phyloP scores from a whole-genome alignment of 1,139 yeast species.

The Pichia sp. region DNA sequence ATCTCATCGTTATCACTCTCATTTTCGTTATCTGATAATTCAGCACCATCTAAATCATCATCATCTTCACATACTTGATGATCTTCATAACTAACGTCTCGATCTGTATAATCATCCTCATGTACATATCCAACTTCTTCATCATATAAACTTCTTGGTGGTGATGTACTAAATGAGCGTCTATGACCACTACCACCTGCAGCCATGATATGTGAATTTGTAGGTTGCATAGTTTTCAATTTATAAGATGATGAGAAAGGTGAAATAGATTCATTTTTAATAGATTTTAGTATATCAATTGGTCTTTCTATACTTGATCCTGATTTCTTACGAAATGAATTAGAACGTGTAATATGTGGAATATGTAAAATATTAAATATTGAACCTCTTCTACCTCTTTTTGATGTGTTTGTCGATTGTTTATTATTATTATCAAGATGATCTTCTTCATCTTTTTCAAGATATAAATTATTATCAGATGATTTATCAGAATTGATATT shows the following conservation, averaged over 20 bases:
- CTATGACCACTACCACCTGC: constrained; percentile 6
- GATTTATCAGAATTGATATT: too few species aligned
- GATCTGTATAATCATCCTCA: constrained; percentile 2
- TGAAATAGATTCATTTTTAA: neutral
- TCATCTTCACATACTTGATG: neutral
- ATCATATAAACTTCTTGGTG: constrained; percentile 1
- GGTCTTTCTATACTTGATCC: neutral
- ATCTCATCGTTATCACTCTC: neutral
- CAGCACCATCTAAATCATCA: neutral
- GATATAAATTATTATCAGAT: too few species aligned
- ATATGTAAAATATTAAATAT: neutral
- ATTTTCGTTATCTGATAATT: neutral
- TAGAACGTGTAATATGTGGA: neutral
- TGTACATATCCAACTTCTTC: constrained; percentile 3
- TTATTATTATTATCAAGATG: neutral
- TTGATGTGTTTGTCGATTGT: neutral
- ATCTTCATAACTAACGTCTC: constrained; percentile 5
- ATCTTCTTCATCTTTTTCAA: neutral
- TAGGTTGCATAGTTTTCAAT: constrained; percentile 7
- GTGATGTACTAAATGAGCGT: constrained; percentile 1
- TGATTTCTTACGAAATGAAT: neutral
- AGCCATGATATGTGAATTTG: constrained; percentile 8
- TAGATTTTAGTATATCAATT: neutral
- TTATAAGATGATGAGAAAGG: too few species aligned
- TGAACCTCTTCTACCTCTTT: neutral